These are phyloP conservation scores for Phytophthora megakarya DNA, from an alignment of 352 stramenopile genomes.

Conservation along the genomic window DNA sequence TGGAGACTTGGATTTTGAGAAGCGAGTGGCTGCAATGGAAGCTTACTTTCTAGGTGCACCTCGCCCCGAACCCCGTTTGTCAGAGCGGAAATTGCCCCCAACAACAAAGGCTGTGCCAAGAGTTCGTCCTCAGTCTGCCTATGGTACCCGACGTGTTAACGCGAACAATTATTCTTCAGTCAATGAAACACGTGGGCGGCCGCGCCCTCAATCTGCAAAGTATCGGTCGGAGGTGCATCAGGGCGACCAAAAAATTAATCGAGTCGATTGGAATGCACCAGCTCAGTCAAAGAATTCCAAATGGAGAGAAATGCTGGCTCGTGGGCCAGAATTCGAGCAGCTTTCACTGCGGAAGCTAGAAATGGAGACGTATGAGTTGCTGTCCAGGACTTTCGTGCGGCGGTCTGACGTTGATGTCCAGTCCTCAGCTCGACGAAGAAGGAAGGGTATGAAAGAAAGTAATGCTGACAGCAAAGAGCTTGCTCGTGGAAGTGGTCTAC, in stretches of 20 bases:
- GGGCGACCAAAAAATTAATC: not conserved
- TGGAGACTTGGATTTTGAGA: constrained; percentile 26
- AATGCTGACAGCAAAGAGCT: constrained; percentile 1
- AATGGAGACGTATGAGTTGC: constrained; percentile 52
- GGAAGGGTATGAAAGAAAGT: constrained; percentile 6
- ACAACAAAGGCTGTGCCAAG: not conserved
- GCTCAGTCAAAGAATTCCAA: constrained; percentile 34
- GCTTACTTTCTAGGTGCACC: constrained; percentile 8
- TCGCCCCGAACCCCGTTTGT: not conserved
- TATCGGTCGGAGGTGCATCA: not conserved
- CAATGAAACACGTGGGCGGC: not conserved
- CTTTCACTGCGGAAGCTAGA: constrained; percentile 38
- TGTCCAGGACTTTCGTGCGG: constrained; percentile 41
- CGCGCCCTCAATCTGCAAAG: constrained; percentile 44
- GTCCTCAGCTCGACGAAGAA: constrained; percentile 5
- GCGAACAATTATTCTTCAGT: not conserved
- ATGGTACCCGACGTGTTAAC: constrained; percentile 1
- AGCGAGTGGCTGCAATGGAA: constrained; percentile 20
- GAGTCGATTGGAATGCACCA: not conserved
- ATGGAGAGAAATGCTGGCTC: constrained; percentile 51
- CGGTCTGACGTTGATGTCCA: not conserved
- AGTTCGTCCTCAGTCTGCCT: constrained; percentile 33
- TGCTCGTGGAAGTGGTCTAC: constrained; percentile 44
- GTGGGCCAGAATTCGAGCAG: constrained; percentile 47
- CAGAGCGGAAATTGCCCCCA: not conserved